These are phyloP conservation scores for Eremothecium sinecaudum DNA, from an alignment of 1,139 yeast species.

Conservation along the genomic window DNA sequence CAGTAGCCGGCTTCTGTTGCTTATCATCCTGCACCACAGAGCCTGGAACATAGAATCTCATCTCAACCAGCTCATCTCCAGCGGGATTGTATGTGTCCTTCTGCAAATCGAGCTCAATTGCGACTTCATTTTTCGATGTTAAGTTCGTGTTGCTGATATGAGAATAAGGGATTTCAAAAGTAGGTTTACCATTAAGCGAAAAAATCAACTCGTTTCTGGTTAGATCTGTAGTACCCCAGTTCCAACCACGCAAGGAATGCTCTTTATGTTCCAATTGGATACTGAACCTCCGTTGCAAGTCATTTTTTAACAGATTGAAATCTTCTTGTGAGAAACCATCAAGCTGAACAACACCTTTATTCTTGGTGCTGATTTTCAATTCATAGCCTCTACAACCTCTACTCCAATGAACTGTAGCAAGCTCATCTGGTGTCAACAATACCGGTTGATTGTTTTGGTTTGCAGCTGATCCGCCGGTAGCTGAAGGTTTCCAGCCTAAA, in stretches of 20 bases:
- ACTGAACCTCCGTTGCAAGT: slow-evolving; percentile 67
- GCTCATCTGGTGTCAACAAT: slow-evolving; percentile 74
- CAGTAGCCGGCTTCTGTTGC: slow-evolving; percentile 30
- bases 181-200: slow-evolving; percentile 78
- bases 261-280: slow-evolving; percentile 72
- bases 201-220: slow-evolving; percentile 87
- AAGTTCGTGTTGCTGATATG: slow-evolving; percentile 80
- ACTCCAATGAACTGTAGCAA: slow-evolving; percentile 79
- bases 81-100: slow-evolving; percentile 52
- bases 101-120: slow-evolving; percentile 70
- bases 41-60: slow-evolving; percentile 90
- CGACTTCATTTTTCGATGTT: slow-evolving; percentile 89
- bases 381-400: slow-evolving; percentile 91
- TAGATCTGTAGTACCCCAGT: slow-evolving; percentile 93
- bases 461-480: slow-evolving; percentile 45
- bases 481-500: slow-evolving; percentile 86
- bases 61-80: slow-evolving; percentile 92
- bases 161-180: slow-evolving; percentile 80
- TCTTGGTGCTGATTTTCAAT: slow-evolving; percentile 78
- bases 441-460: slow-evolving; percentile 55
- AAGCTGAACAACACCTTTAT: slow-evolving; percentile 72
- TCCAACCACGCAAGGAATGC: slow-evolving; percentile 96
- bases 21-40: slow-evolving; percentile 40
- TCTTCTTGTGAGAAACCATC: slow-evolving; percentile 90
- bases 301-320: slow-evolving; percentile 69